Evolutionary conservation across 495 filamentous ascomycete species (phyloP).

Genomic region (Opeltia flavorubescens): DNA sequence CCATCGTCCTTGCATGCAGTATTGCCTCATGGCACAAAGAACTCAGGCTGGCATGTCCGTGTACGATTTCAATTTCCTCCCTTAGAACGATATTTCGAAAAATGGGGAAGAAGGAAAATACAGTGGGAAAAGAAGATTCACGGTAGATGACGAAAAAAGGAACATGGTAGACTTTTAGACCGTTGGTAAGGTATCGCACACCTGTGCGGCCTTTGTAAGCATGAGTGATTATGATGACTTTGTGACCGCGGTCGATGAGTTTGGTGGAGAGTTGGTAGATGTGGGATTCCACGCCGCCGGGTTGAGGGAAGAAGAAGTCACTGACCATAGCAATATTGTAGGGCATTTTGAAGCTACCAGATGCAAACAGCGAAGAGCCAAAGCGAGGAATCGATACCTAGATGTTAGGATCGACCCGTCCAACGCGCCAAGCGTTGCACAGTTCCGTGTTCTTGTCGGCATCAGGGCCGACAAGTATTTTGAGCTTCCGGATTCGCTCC

Average conservation of each 20-base stretch:
- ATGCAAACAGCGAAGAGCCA: too few species aligned
- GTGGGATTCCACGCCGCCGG: conserved; percentile 89
- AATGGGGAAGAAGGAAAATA: conserved; percentile 95
- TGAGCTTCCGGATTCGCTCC: too few species aligned
- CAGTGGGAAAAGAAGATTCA: conserved; percentile 86
- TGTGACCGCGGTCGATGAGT: conserved; percentile 91
- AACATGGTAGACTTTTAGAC: conserved; percentile 94
- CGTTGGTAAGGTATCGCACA: conserved; percentile 94
- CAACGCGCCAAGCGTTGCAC: too few species aligned
- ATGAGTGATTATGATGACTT: conserved; percentile 95
- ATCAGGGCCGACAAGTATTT: too few species aligned
- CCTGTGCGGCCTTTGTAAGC: conserved; percentile 85
- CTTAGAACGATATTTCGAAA: conserved; percentile 91
- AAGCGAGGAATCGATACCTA: too few species aligned
- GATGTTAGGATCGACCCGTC: too few species aligned
- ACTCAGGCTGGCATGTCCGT: conserved; percentile 86
- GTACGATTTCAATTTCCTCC: conserved; percentile 90
- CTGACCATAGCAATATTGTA: conserved; percentile 90
- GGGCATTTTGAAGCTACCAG: conserved; percentile 36
- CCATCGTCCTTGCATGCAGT: conserved; percentile 91
- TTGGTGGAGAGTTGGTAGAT: conserved; percentile 96
- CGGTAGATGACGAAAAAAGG: conserved; percentile 93
- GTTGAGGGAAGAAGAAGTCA: conserved; percentile 98
- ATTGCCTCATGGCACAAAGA: conserved; percentile 91
- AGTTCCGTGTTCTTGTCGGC: too few species aligned